These are phyloP conservation scores for Trametes elegans DNA, from an alignment of 768 basidiomycete genomes.

Conservation along the genomic window DNA sequence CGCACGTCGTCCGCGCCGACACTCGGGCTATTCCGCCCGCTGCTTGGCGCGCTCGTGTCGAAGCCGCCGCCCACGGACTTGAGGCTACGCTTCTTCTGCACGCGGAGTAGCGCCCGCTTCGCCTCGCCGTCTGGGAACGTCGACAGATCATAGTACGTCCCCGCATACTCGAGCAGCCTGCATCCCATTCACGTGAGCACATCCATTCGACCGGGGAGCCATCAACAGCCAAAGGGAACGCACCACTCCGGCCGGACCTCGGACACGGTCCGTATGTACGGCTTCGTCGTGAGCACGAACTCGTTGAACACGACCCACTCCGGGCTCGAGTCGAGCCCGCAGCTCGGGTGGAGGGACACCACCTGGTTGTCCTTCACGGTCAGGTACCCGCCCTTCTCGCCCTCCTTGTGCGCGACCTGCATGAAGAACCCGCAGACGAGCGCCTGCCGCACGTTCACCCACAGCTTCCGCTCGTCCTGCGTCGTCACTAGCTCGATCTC, in stretches of 20 bases:
- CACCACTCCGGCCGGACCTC: slow-evolving; percentile 88
- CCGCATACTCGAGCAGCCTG: slow-evolving; percentile 58
- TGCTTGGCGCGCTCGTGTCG: slow-evolving; percentile 1
- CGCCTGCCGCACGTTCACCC: slow-evolving; percentile 73
- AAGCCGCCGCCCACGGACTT: slow-evolving; percentile 10
- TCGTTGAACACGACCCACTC: slow-evolving; percentile 95
- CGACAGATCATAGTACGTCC: slow-evolving; percentile 18
- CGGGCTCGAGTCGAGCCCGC: slow-evolving; percentile 81
- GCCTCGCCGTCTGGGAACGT: slow-evolving; percentile 25
- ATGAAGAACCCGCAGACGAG: slow-evolving; percentile 96
- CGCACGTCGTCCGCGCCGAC: not conserved
- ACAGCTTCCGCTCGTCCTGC: slow-evolving; percentile 51
- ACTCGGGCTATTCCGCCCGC: slow-evolving; percentile 6
- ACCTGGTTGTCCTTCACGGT: slow-evolving; percentile 88
- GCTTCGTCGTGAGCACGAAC: slow-evolving; percentile 87
- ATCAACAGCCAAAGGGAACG: slow-evolving; percentile 18
- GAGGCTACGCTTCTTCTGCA: slow-evolving; percentile 20
- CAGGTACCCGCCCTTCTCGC: slow-evolving; percentile 72
- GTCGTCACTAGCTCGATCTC: slow-evolving; percentile 77
- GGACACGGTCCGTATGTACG: slow-evolving; percentile 89
- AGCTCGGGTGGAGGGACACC: slow-evolving; percentile 81
- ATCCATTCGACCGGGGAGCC: not conserved
- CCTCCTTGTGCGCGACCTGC: slow-evolving; percentile 96
- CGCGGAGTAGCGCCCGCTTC: slow-evolving; percentile 24
- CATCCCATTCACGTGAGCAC: not conserved